A percentile compares a stretch with the other conserved stretches of the same genome.
These are phyloP conservation scores for Hypoxylon sp. DNA, from an alignment of 2,329 filamentous ascomycete genomes.

Conservation along the genomic window DNA sequence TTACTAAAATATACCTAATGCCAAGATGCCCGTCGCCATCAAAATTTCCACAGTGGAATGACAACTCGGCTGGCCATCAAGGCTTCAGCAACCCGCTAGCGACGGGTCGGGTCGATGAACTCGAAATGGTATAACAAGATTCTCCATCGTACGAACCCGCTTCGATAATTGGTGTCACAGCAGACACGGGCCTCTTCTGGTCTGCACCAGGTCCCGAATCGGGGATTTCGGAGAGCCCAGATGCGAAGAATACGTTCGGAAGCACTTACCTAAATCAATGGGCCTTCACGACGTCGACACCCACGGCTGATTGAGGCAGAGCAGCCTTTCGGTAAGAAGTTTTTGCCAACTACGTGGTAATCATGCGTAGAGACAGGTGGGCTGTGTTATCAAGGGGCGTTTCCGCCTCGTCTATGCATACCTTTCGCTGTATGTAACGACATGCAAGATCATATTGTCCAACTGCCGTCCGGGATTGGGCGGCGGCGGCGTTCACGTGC, in stretches of 20 bases:
- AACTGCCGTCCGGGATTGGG: conserved; percentile 32
- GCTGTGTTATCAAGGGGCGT: conserved; percentile 20
- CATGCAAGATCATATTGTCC: conserved; percentile 35
- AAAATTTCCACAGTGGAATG: conserved; percentile 33
- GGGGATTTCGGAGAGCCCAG: conserved; percentile 26
- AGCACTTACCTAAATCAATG: conserved; percentile 40
- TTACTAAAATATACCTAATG: conserved; percentile 44
- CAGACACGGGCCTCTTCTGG: conserved; percentile 40
- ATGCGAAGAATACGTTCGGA: conserved; percentile 32
- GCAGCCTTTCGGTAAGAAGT: conserved; percentile 13
- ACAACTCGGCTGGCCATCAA: background rate
- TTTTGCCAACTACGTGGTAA: conserved; percentile 23
- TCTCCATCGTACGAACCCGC: conserved; percentile 21
- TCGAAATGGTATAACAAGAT: conserved; percentile 18
- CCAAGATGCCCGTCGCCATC: conserved; percentile 38
- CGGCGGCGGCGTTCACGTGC: conserved; percentile 36
- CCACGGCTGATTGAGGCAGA: background rate
- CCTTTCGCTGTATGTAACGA: conserved; percentile 32
- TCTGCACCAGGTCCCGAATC: conserved; percentile 12
- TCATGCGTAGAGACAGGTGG: conserved; percentile 1
- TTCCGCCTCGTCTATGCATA: conserved; percentile 26
- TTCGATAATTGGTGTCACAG: conserved; percentile 37
- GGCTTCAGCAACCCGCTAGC: conserved; percentile 8
- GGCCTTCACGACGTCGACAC: conserved; percentile 22
- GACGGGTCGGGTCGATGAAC: conserved; percentile 31